Base-by-base conservation (phyloP, 805 yeast genomes). In the Ogataea methylovora region DNA sequence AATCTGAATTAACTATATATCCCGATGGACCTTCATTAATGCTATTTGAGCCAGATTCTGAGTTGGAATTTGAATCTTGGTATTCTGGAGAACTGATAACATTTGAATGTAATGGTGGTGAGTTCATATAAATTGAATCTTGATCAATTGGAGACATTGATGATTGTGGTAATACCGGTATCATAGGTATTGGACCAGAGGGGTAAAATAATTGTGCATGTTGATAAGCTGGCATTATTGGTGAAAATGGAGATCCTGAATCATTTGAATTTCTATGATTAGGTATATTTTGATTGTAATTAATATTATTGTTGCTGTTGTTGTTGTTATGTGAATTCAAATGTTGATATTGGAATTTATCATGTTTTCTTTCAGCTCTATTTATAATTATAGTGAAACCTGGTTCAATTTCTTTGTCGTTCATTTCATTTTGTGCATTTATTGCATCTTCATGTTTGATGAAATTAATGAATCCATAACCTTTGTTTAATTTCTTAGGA, bases 381-480 rank as follows among this genome's bases (percentile, higher is more conserved):
- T 68, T 61, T 32, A 77, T 59, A 44, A 48, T 44, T 15, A 59
- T 35, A 8, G 34, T 37, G 28, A 29, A 40, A 10, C 56, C 60
- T 0, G 49, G 46, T n/a, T 33, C 51, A 8, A 73, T 45, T 31
- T 58, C 65, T 23, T 55, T 52, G 20, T 67, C 66, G 45, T 71
- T 64, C 38, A 81, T 62, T 29, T 58, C 63, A 31, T 66, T 66
- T 21, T 78, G 63, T 6, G 76, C 70, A 15, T 46, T 54, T 26
- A 73, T 44, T 2, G 79, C 73, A 40, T 68, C 69, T 14, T 62
- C 65, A 46, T 72, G 77, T 26, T 49, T 56, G 14, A 52, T 50
- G 42, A 72, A 74, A 34, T 69, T 71, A 25, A 79, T 63, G 43
- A 70, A 79, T 0, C 79, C 84, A 43, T 70, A 73, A 11, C 69